Conservation (phyloP, 495 filamentous ascomycete genomes). For the Rhizodiscina lignyota region DNA sequence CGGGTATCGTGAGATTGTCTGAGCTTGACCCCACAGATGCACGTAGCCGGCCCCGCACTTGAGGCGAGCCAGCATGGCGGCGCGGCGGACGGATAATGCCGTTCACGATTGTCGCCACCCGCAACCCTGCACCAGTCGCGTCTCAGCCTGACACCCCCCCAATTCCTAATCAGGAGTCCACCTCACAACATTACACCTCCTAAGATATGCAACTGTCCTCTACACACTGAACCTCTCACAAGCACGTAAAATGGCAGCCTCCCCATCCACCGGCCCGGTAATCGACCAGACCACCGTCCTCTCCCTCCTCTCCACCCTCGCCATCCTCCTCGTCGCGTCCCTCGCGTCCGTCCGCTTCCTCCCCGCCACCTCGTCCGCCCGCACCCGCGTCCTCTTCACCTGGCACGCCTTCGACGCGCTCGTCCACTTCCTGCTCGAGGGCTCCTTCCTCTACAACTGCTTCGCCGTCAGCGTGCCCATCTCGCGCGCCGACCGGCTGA, state of each 20-base stretch:
- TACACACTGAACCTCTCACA: too few species aligned
- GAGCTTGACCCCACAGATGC: too few species aligned
- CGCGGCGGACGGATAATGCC: too few species aligned
- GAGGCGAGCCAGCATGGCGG: too few species aligned
- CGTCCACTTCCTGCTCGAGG: constrained; percentile 78
- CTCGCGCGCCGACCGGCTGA: constrained; percentile 17
- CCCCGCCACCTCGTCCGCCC: constrained; percentile 26
- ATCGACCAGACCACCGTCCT: constrained; percentile 31
- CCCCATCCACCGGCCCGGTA: constrained; percentile 16
- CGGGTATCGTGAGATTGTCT: too few species aligned
- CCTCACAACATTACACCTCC: too few species aligned
- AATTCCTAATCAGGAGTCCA: too few species aligned
- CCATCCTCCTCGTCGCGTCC: constrained; percentile 37
- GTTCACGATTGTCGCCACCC: too few species aligned
- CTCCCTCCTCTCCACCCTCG: constrained; percentile 33
- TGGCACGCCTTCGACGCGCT: constrained; percentile 92
- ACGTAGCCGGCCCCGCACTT: too few species aligned
- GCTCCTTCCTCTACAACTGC: constrained; percentile 80
- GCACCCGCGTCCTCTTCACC: constrained; percentile 62
- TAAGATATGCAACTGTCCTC: too few species aligned
- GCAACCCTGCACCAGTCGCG: too few species aligned
- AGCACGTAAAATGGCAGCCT: constrained; percentile 9
- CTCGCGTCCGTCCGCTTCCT: constrained; percentile 26
- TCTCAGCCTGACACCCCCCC: too few species aligned
- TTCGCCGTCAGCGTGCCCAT: constrained; percentile 54